Base-by-base conservation (phyloP, 208 protist species). In the Leptomonas pyrrhocoris region DNA sequence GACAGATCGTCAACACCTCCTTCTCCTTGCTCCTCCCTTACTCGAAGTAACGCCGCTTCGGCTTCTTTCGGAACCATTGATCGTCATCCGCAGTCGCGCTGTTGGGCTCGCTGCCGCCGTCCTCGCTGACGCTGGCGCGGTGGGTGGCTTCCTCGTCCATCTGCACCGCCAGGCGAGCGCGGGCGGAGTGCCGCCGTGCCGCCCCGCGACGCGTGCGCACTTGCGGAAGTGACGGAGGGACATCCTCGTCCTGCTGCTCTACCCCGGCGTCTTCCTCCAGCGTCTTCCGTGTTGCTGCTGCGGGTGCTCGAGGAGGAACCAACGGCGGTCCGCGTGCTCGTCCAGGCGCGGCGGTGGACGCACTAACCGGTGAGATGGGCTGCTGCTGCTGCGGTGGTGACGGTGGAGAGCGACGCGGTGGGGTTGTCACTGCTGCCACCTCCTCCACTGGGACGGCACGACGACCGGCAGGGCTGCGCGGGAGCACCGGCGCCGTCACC, bases 31-130 rank as follows among this genome's bases (percentile, higher is more conserved):
- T 21, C 8, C 11, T 6, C 0, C 12, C 16, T 74, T 74, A 89
- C 53, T 72, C 77, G 38, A 81, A 76, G 50, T 74, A 68, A 15
- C 74, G 77, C 15, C 83, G 79, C 76, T 85, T 85, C 19, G 79
- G 65, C 25, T 74, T 73, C 67, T 56, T 73, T 19, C 61, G 75
- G 43, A 82, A 83, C 73, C 79, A 85, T 71, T 80, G 73, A 54
- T 81, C 77, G 25, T 72, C 60, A 0, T 50, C 50, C 31, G 19
- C 43, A 1, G 18, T 4, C 11, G 9, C 60, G 19, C 2, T 21
- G 13, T 23, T 34, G 2, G 0, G 34, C 28, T 38, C 54, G 15
- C 23, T 18, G 65, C n/a, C 31, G 25, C 8, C 42, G 27, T 7
- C 18, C 31, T 36, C 19, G 57, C 13, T 2, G 9, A 28, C 30